These are phyloP conservation scores for Pharnaceum exiguum DNA, from an alignment of 148 eudicot genomes.

Conservation along the genomic window DNA sequence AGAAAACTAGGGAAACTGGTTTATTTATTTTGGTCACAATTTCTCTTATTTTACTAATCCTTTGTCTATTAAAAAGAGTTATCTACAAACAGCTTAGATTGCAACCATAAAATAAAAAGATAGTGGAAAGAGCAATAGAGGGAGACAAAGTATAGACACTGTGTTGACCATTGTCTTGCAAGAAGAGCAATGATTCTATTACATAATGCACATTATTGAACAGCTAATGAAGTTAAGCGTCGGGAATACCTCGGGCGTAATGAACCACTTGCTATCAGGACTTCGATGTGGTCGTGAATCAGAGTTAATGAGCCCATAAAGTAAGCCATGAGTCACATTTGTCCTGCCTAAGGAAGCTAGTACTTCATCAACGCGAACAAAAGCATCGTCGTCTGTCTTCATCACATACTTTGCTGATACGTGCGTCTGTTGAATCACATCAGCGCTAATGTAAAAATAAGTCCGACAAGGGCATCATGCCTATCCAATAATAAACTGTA, in stretches of 20 bases:
- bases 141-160: too few relatives aligned
- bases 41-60: too few relatives aligned
- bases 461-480: too few relatives aligned
- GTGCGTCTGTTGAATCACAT: conserved; percentile 59
- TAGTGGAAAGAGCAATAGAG: too few relatives aligned
- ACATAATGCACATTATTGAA: conserved; percentile 6
- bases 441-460: conserved; percentile 19
- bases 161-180: too few relatives aligned
- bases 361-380: conserved; percentile 94
- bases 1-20: too few relatives aligned
- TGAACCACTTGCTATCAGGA: conserved; percentile 96
- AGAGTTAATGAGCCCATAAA: conserved; percentile 90
- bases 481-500: too few relatives aligned
- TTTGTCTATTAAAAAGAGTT: too few relatives aligned
- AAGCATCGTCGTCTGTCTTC: conserved; percentile 99
- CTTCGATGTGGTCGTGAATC: conserved; percentile 76
- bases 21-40: too few relatives aligned
- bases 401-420: conserved; percentile 78
- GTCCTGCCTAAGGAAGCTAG: conserved; percentile 55
- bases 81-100: too few relatives aligned
- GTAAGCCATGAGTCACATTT: conserved; percentile 61
- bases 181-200: too few relatives aligned
- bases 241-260: conserved; percentile 60
- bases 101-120: too few relatives aligned
- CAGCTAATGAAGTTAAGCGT: neutral